Base-by-base conservation (phyloP, 2,329 filamentous ascomycete genomes). In the Talaromyces sp. region DNA sequence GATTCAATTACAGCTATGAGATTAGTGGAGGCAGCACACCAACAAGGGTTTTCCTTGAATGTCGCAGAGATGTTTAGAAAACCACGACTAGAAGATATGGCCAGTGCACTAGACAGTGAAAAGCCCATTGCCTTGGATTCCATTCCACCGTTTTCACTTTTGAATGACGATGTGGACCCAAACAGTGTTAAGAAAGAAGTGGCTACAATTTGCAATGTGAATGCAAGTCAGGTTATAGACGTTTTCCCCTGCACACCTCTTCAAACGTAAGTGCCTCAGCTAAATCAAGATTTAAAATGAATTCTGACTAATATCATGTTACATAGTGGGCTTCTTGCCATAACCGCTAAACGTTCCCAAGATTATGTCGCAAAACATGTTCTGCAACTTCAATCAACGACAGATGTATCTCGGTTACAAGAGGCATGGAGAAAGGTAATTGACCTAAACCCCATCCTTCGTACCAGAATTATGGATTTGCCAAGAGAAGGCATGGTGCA, bases 231-330 rank as follows among this genome's bases (percentile, higher is more conserved):
- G 0, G 66, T 78, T 51, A 68, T 76, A 56, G 76, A 78, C 57
- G 75, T 78, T 8, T 78, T 77, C 51, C 76, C 76, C 7, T 76
- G 74, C 61, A 78, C 75, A 5, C 72, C 76, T 0, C 72, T 74
- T 0, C 76, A 78, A 44, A 18, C 40, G 57, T 74, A 78, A 61
- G 80, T 82, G 5, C n/a, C n/a, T 16, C 18, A 4, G 16, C 3
- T 18, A 44, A n/a, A n/a, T 44, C 3, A 36, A 9, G n/a, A 18
- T 44, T 44, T 44, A 8, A 18, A 18, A 18, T 1, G 7, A 16
- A 44, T 44, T 18, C n/a, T 44, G 16, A 44, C 5, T 44, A 44
- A 44, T 9, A 7, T 18, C 7, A 5, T 44, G n/a, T 3, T 36
- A 12, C 33, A 18, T 1, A 44, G 40, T 18, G 40, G 40, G 7